A percentile compares a stretch with the other conserved stretches of the same genome.
phyloP scores from a whole-genome alignment of 2,329 filamentous ascomycete genomes.

The Paramyrothecium roridum region DNA sequence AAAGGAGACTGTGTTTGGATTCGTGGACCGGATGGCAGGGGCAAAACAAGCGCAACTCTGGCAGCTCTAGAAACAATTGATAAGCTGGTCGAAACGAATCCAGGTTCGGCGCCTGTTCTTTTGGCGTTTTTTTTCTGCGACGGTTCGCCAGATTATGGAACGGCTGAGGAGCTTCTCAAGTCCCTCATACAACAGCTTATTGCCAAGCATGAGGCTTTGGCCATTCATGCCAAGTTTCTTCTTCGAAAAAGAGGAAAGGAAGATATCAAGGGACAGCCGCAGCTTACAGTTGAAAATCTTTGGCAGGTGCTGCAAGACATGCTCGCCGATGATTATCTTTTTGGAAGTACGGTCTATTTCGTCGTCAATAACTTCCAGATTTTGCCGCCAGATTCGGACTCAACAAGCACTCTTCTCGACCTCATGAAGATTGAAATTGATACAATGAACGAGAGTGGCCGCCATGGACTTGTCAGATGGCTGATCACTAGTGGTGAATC shows the following conservation, averaged over 20 bases:
- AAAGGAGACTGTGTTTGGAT: constrained; percentile 33
- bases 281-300: constrained; percentile 31
- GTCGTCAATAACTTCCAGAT: constrained; percentile 37
- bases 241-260: constrained; percentile 21
- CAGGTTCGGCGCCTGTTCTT: constrained; percentile 21
- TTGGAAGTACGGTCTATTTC: constrained; percentile 26
- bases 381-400: constrained; percentile 25
- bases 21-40: constrained; percentile 36
- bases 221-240: constrained; percentile 32
- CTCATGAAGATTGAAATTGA: constrained; percentile 26
- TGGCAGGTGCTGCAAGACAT: constrained; percentile 41
- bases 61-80: constrained; percentile 34
- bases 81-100: constrained; percentile 16
- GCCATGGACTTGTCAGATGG: constrained; percentile 27
- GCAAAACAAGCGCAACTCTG: constrained; percentile 37
- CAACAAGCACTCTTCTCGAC: constrained; percentile 30
- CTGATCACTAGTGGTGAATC: constrained; percentile 32
- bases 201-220: constrained; percentile 25
- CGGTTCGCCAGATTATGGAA: constrained; percentile 28
- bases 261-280: constrained; percentile 15
- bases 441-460: constrained; percentile 15
- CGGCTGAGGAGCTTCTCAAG: constrained; percentile 37
- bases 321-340: constrained; percentile 26
- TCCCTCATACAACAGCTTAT: constrained; percentile 36
- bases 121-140: constrained; percentile 41